Evolutionary conservation across 2,329 filamentous ascomycete species (phyloP), one percentile per base, ranked within the genome.

Genomic region (Diaporthe batatas): DNA sequence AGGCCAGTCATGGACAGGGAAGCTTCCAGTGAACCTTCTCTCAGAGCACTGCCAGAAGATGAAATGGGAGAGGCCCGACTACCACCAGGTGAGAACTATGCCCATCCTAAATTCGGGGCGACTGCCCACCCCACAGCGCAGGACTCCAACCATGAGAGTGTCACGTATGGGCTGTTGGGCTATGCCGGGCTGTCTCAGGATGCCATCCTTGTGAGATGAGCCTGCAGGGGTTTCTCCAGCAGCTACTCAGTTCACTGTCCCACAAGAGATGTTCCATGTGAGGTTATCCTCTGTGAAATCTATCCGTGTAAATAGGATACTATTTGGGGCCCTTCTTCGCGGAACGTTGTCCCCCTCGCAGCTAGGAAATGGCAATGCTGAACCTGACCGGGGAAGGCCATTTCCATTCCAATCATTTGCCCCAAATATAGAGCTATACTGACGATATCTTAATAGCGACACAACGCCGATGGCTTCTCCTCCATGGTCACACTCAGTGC

Each of bases 21-120:
- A 99, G 82, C 86, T 99, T 42, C 96, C 96, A 1, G 93, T 98
- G 76, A 98, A 97, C 80, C 88, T 98, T 78, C 89, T 98, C 75
- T 94, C 93, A 47, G 96, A 98, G 86, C 94, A 97, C 83, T 98
- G 95, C 79, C 95, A 98, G 84, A 97, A 96, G 82, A 94, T 97
- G 82, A 94, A 94, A 80, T 99, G 96, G 96, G 93, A 94, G 76
- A 96, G 92, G 80, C 96, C 96, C 2, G 95, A 97, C 75, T 99
- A 98, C 82, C 93, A 92, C 76, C 94, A 94, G 85, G 91, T 92
- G 84, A 80, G 83, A 75, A 14, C 18, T 23, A 62, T 29, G 72
- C 71, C 72, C 72, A 14, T 65, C 68, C 29, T 25, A 3, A 21
- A 12, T 18, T 8, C 21, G 62, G 25, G 14, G 7, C 14, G 3